Evolutionary conservation across 2,329 filamentous ascomycete genomes (phyloP), one percentile per base, ranked within the genome.

Genomic region (Aurifilum marmelostoma): DNA sequence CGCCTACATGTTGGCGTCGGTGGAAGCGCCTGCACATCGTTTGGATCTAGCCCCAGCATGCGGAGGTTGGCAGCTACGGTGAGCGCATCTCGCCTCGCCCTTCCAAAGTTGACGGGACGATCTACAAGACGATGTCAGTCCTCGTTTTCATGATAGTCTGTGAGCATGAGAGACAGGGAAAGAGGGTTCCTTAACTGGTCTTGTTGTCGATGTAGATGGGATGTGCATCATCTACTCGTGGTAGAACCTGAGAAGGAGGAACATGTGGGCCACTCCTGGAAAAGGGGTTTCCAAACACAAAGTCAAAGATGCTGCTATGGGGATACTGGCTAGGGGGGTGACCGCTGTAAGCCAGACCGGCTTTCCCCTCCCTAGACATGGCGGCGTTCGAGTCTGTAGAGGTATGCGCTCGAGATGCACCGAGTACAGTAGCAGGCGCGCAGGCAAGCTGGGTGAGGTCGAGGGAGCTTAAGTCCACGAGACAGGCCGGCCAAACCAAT

Each of bases 171-270:
- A 39, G 37, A 14, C 6, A 24, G 6, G 43, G 24, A 6, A 27
- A 8, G 5, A 61, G 29, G 32, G 32, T 14, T 41, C 27, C 18
- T 78, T 71, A 73, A 82, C 81, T 78, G 37, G 76, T 77, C 65
- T 78, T 77, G 67, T 82, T 76, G 71, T 83, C 80, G 29, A 82
- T 75, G 68, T 81, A 81, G 66, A 82, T 78, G 27, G 78, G 77
- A 54, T 76, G 72, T 34, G 75, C 73, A 0, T 76, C 75, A 29
- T 77, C 75, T 54, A 81, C 76, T n/a, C 66, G 74, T 3, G 77
- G 73, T 6, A 83, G 71, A 3, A 70, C 69, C 37, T 79, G 78
- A 3, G 72, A 70, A 0, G 73, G 63, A 14, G 79, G 76, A 0
- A 75, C 73, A 65, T 75, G 77, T 4, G 75, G 74, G 61, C 71